Percentiles rank a stretch among this genome's conserved stretches.
Evolutionary conservation across 1,284 basidiomycete genomes (phyloP).

Genomic region (Amylostereum areolatum): DNA sequence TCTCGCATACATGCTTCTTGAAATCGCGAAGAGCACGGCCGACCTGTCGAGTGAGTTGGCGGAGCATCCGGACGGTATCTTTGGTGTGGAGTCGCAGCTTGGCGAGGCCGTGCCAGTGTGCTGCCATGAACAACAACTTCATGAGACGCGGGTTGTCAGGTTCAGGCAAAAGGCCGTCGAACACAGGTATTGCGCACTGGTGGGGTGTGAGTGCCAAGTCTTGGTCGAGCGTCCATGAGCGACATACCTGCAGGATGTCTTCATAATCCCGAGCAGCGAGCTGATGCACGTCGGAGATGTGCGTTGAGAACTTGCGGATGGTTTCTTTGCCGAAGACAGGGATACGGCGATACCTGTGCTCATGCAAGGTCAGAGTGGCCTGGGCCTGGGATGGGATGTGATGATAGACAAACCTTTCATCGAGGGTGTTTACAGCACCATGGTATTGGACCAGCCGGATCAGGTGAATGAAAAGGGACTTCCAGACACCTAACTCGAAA

Average conservation of each 20-base stretch:
- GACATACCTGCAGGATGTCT: not conserved
- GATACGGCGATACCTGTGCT: not conserved
- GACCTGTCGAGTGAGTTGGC: not conserved
- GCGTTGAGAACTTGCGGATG: not conserved
- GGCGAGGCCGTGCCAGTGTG: slow-evolving; percentile 13
- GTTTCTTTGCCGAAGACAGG: not conserved
- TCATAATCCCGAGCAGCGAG: not conserved
- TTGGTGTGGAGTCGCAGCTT: slow-evolving; percentile 15
- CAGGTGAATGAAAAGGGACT: not conserved
- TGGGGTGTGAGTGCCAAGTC: not conserved
- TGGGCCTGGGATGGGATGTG: too few species aligned
- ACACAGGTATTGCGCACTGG: slow-evolving; percentile 13
- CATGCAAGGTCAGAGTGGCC: not conserved
- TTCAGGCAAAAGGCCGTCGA: slow-evolving; percentile 9
- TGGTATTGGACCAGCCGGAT: not conserved
- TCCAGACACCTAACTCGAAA: not conserved
- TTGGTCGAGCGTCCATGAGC: not conserved
- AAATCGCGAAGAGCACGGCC: not conserved
- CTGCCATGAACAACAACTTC: slow-evolving; percentile 8
- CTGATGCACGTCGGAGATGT: not conserved
- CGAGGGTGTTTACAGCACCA: not conserved
- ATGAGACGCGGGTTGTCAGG: slow-evolving; percentile 5
- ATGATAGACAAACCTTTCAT: not conserved
- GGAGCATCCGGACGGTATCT: not conserved
- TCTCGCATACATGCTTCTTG: too few species aligned